These are phyloP conservation scores for Sphagnum tenellum DNA, from an alignment of 225 moss, liverwort and hornwort genomes.

Conservation along the genomic window DNA sequence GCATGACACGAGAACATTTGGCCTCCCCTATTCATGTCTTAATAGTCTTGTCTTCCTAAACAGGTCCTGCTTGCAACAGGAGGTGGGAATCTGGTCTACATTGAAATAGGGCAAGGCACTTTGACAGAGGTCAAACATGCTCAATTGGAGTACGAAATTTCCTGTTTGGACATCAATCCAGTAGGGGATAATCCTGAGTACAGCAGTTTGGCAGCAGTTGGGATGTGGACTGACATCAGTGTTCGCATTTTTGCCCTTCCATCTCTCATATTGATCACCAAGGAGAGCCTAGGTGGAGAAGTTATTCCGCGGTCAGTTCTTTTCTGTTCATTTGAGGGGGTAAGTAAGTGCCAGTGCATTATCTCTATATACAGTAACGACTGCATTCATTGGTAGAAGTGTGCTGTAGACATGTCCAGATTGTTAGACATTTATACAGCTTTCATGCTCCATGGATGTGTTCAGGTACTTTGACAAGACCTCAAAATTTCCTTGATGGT, in stretches of 20 bases:
- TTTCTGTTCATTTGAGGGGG: slow-evolving; percentile 96
- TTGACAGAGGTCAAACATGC: slow-evolving; percentile 75
- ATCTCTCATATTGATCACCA: slow-evolving; percentile 62
- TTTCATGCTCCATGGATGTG: too few species aligned
- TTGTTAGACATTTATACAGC: too few species aligned
- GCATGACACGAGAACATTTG: too few species aligned
- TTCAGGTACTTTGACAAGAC: too few species aligned
- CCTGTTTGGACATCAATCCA: slow-evolving; percentile 92
- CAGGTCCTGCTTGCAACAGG: slow-evolving; percentile 96
- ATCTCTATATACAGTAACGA: too few species aligned
- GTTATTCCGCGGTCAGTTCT: slow-evolving; percentile 95
- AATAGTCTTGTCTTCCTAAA: slow-evolving; percentile 1
- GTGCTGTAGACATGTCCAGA: too few species aligned
- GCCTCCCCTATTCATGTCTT: too few species aligned
- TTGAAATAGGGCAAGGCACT: slow-evolving; percentile 78
- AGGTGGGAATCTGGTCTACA: slow-evolving; percentile 94
- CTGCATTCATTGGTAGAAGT: too few species aligned
- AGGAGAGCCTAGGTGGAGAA: slow-evolving; percentile 93
- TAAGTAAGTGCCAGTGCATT: slow-evolving; percentile 36
- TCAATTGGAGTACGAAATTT: slow-evolving; percentile 90
- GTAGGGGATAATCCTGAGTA: slow-evolving; percentile 81
- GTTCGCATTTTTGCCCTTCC: slow-evolving; percentile 94
- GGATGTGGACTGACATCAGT: slow-evolving; percentile 99
- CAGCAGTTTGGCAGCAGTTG: slow-evolving; percentile 90
- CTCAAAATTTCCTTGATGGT: too few species aligned